These are phyloP conservation scores for Aspergillus melleus DNA, from an alignment of 2,329 filamentous ascomycete species.

Conservation along the genomic window DNA sequence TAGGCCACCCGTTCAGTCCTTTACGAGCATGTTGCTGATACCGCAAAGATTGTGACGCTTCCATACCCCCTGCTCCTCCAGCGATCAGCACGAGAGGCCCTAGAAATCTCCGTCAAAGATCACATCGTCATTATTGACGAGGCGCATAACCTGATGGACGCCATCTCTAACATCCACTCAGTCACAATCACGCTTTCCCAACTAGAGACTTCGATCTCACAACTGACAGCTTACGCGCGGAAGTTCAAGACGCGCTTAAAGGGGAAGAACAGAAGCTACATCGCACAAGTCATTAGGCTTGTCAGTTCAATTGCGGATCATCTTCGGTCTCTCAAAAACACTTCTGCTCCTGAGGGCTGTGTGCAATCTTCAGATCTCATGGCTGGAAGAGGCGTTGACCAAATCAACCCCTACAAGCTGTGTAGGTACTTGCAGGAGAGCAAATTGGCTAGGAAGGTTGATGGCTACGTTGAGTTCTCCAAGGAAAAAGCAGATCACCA, in stretches of 20 bases:
- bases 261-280: slow-evolving; percentile 86
- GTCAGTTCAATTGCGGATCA: slow-evolving; percentile 75
- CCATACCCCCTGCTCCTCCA: slow-evolving; percentile 91
- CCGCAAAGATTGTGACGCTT: slow-evolving; percentile 71
- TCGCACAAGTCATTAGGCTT: slow-evolving; percentile 81
- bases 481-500: slow-evolving; percentile 50
- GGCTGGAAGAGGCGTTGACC: slow-evolving; percentile 82
- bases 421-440: slow-evolving; percentile 86
- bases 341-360: slow-evolving; percentile 60
- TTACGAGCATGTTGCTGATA: slow-evolving; percentile 8
- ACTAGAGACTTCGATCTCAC: slow-evolving; percentile 68
- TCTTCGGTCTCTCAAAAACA: slow-evolving; percentile 52
- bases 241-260: slow-evolving; percentile 87
- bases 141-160: slow-evolving; percentile 96
- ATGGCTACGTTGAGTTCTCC: slow-evolving; percentile 73
- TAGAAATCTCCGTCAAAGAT: slow-evolving; percentile 80
- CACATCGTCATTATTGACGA: slow-evolving; percentile 97
- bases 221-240: slow-evolving; percentile 79
- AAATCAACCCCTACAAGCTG: slow-evolving; percentile 90
- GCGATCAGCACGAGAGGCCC: slow-evolving; percentile 79
- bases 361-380: slow-evolving; percentile 73
- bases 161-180: slow-evolving; percentile 83
- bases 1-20: slow-evolving; percentile 29
- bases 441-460: slow-evolving; percentile 90
- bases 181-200: slow-evolving; percentile 73